Evolutionary conservation across 176 grass and related monocot species (phyloP), one percentile per base, ranked within the genome.

Genomic region (Thinopyrum elongatum): DNA sequence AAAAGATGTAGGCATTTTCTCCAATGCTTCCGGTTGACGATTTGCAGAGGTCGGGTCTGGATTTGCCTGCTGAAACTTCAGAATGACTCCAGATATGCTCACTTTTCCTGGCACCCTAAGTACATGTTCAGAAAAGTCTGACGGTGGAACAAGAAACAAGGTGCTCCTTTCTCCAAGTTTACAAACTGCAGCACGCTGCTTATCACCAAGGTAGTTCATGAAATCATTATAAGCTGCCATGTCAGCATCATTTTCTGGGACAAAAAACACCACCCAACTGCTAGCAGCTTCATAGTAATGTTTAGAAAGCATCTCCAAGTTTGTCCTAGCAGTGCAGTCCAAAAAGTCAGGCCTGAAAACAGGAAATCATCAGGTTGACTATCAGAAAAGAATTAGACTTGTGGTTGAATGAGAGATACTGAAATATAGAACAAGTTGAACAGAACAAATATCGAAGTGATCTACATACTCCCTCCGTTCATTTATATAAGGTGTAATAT

Each of bases 211-310:
- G 79, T 96, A 96, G 76, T 94, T 95, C 97, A 99, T 99, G 79
- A 99, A 99, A 51, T 99, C 97, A 88, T 96, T 99, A 81, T 96
- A 99, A 35, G 91, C 92, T 79, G 60, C 27, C 79, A 99, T 96
- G 80, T 99, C 90, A 12, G 82, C 74, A 88, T 99, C 97, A 84
- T 91, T 94, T 91, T 95, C 92, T 35, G 97, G 97, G 81, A 92
- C 97, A 88, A 99, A 94, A 87, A 99, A 99, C 42, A 99, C 94
- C 21, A 99, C 97, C 97, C 97, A 96, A 65, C 90, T 91, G 66
- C 79, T 74, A 59, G 87, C 83, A 74, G 97, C 94, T 88, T 94
- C 94, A 87, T 94, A 93, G 80, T 96, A 96, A 66, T 99, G 97
- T 83, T 92, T 92, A 33, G 97, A 84, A 79, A 99, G 93, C 97